Percentiles rank a stretch among this genome's conserved stretches.
Evolutionary conservation across 768 basidiomycete species (phyloP).

Genomic region (Tricholoma bakamatsutake): DNA sequence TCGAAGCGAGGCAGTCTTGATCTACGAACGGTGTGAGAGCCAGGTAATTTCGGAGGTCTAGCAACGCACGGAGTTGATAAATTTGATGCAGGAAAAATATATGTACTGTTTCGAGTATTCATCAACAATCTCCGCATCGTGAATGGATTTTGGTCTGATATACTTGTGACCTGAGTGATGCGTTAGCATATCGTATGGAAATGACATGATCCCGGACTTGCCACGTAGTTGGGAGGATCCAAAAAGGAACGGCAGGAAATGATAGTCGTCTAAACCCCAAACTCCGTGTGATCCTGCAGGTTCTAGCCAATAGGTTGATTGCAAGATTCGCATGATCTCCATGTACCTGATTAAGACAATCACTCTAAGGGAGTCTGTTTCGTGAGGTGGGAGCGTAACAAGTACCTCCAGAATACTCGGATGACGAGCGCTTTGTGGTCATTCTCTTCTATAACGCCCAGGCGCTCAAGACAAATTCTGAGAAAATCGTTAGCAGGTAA

Average conservation of each 20-base stretch:
- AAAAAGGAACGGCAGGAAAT: conserved; percentile 89
- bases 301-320: conserved; percentile 95
- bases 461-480: conserved; percentile 76
- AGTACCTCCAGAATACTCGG: conserved; percentile 83
- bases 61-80: conserved; percentile 81
- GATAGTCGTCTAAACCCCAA: conserved; percentile 96
- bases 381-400: not conserved
- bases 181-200: not conserved
- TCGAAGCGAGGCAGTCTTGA: conserved; percentile 90
- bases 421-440: conserved; percentile 78
- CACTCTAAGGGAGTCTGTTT: not conserved
- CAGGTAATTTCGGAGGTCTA: not conserved
- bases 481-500: not conserved
- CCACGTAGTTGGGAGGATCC: conserved; percentile 77
- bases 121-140: conserved; percentile 85
- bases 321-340: conserved; percentile 75
- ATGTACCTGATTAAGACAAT: conserved; percentile 65
- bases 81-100: conserved; percentile 93
- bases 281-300: conserved; percentile 99
- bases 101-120: conserved; percentile 93
- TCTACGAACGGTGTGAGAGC: conserved; percentile 36
- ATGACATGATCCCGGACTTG: conserved; percentile 9
- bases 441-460: conserved; percentile 54
- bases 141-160: conserved; percentile 87
- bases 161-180: conserved; percentile 68